phyloP scores from a whole-genome alignment of 148 eudicot species.

The Rhododendron mucronatum region DNA sequence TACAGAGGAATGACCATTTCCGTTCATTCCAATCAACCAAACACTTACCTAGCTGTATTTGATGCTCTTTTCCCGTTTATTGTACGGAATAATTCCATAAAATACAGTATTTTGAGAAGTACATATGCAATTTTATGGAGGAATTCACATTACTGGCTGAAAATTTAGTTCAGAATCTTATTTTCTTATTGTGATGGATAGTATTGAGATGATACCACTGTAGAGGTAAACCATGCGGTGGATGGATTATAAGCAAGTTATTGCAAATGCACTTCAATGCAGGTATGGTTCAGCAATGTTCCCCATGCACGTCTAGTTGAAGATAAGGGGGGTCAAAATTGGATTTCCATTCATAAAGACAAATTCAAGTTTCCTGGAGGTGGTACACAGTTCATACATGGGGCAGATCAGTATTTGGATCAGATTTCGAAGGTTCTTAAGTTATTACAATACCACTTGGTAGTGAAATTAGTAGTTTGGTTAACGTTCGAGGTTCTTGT shows the following conservation, averaged over 20 bases:
- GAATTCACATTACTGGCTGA: not conserved
- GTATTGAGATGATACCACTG: not conserved
- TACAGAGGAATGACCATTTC: not conserved
- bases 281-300: constrained; percentile 97
- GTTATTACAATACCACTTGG: not conserved
- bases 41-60: not conserved
- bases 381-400: constrained; percentile 97
- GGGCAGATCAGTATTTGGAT: constrained; percentile 90
- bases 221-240: not conserved
- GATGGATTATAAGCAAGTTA: not conserved
- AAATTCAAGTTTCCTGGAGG: constrained; percentile 99
- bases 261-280: constrained; percentile 9
- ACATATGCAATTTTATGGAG: not conserved
- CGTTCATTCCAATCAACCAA: not conserved
- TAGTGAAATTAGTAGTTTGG: constrained; percentile 2
- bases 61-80: not conserved
- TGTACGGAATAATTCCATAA: not conserved
- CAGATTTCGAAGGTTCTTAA: constrained; percentile 78
- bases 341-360: constrained; percentile 77
- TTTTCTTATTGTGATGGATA: not conserved
- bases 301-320: constrained; percentile 96
- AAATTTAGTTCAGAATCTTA: not conserved
- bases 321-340: constrained; percentile 98
- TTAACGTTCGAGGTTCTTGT: constrained; percentile 4
- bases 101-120: not conserved